These are phyloP conservation scores for Mycena belliarum DNA, from an alignment of 768 basidiomycete genomes.

Conservation along the genomic window DNA sequence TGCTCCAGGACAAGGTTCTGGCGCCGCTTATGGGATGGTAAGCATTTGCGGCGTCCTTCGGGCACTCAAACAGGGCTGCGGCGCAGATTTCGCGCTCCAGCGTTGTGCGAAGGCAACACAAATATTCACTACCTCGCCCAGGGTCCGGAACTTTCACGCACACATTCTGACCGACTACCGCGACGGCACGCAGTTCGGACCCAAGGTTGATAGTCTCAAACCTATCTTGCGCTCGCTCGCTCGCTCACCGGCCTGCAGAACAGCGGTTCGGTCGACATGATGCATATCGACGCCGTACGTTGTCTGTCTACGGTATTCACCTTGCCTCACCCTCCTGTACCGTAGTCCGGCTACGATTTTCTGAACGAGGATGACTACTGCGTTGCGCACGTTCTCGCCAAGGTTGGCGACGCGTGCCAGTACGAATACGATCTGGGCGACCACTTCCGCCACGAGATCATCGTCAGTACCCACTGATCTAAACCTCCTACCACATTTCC, in stretches of 20 bases:
- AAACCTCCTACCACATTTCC: neutral
- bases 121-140: constrained; percentile 13
- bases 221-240: constrained; percentile 8
- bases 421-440: constrained; percentile 30
- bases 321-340: constrained; percentile 1
- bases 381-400: constrained; percentile 25
- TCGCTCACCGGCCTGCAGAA: constrained; percentile 18
- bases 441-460: constrained; percentile 27
- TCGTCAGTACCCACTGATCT: constrained; percentile 12
- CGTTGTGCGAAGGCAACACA: too few relatives aligned
- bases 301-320: neutral
- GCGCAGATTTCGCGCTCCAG: too few relatives aligned
- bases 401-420: constrained; percentile 24
- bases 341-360: constrained; percentile 26
- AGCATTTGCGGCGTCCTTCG: too few relatives aligned
- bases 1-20: constrained; percentile 30
- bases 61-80: too few relatives aligned
- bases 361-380: constrained; percentile 27
- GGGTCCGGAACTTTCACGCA: constrained; percentile 29
- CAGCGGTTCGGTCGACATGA: constrained; percentile 23
- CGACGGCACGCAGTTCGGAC: constrained; percentile 29
- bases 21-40: constrained; percentile 30
- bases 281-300: constrained; percentile 24
- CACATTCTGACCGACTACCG: constrained; percentile 30
- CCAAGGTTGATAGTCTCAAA: constrained; percentile 23